These are phyloP conservation scores for Austroboletus novae-zelandiae DNA, from an alignment of 1,284 basidiomycete genomes.

Conservation along the genomic window DNA sequence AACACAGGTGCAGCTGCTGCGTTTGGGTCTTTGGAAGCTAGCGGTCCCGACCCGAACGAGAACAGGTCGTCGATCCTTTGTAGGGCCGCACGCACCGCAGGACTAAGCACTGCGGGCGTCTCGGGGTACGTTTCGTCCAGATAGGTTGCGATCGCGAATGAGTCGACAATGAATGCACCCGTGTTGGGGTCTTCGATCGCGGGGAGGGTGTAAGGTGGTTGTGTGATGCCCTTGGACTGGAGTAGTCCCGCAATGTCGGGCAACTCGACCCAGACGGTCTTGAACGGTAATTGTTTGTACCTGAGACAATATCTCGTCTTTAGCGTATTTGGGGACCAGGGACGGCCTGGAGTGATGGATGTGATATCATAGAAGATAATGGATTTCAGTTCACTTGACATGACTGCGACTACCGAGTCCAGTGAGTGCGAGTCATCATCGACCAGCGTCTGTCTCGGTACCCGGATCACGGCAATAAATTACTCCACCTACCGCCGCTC, in stretches of 20 bases:
- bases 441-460: too few species aligned
- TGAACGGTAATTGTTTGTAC: conserved; percentile 42
- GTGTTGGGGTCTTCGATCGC: conserved; percentile 33
- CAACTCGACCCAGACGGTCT: conserved; percentile 40
- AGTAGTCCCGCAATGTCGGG: conserved; percentile 37
- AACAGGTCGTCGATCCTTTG: not conserved
- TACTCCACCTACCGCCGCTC: conserved; percentile 11
- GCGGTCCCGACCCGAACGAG: conserved; percentile 7
- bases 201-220: conserved; percentile 37
- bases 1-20: not conserved
- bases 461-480: too few species aligned
- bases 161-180: conserved; percentile 34
- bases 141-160: conserved; percentile 39
- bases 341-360: conserved; percentile 1
- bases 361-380: conserved; percentile 29
- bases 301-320: conserved; percentile 40
- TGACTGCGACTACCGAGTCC: too few species aligned
- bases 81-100: not conserved
- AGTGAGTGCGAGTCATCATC: too few species aligned
- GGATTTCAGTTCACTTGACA: conserved; percentile 11
- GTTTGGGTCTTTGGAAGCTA: not conserved
- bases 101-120: conserved; percentile 23
- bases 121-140: conserved; percentile 44
- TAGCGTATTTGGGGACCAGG: conserved; percentile 32
- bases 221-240: conserved; percentile 31